These are phyloP conservation scores for Ploettnerulaceae sp. DNA, from an alignment of 2,329 filamentous ascomycete species.

Conservation along the genomic window DNA sequence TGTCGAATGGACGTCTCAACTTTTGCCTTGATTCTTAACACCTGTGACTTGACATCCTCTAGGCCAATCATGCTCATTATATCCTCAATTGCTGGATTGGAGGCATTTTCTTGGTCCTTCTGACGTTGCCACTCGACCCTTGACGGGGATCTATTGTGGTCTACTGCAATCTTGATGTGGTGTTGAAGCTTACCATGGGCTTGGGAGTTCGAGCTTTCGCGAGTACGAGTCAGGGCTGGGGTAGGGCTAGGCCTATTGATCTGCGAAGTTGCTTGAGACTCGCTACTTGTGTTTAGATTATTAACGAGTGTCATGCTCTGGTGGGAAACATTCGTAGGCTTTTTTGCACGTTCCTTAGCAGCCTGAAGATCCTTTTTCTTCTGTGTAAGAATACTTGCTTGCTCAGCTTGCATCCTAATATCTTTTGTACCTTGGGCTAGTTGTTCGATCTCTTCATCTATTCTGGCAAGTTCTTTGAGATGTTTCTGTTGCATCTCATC, in stretches of 20 bases:
- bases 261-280: neutral
- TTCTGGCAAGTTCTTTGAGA: slow-evolving; percentile 18
- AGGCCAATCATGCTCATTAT: slow-evolving; percentile 69
- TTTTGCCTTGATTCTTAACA: slow-evolving; percentile 57
- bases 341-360: slow-evolving; percentile 34
- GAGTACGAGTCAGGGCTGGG: neutral
- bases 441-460: slow-evolving; percentile 26
- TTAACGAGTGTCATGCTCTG: neutral
- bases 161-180: slow-evolving; percentile 15
- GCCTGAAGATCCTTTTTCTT: slow-evolving; percentile 43
- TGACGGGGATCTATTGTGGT: slow-evolving; percentile 31
- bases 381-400: slow-evolving; percentile 42
- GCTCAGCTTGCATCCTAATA: slow-evolving; percentile 40
- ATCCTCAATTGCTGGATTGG: slow-evolving; percentile 51
- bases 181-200: slow-evolving; percentile 6
- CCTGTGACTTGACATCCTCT: slow-evolving; percentile 60
- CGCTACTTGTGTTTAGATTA: neutral
- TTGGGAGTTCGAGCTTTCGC: neutral
- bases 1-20: slow-evolving; percentile 59
- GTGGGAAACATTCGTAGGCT: slow-evolving; percentile 12
- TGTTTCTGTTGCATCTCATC: slow-evolving; percentile 21
- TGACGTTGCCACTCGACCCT: slow-evolving; percentile 56
- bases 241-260: neutral
- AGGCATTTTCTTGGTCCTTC: slow-evolving; percentile 48
- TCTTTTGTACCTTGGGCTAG: slow-evolving; percentile 38